Percentiles rank a stretch among this genome's conserved stretches.
These are phyloP conservation scores for Austroboletus eburneus DNA, from an alignment of 768 basidiomycete species.

Conservation along the genomic window DNA sequence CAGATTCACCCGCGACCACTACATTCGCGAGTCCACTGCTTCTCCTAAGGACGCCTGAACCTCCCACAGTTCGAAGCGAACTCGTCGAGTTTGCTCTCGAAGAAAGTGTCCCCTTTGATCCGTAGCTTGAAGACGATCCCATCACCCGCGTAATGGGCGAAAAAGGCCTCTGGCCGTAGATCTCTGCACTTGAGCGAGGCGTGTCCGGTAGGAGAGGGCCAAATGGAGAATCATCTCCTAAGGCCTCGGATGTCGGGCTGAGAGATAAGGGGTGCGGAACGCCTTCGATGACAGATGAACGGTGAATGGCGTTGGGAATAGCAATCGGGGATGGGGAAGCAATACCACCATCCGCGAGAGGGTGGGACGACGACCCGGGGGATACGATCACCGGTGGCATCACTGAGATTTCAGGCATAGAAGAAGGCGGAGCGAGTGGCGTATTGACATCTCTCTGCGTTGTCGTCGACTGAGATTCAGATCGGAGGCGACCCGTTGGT, in stretches of 20 bases:
- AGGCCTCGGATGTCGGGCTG: conserved; percentile 15
- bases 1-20: not conserved
- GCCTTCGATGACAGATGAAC: not conserved
- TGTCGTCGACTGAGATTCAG: conserved; percentile 17
- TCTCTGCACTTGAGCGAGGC: conserved; percentile 24
- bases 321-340: conserved; percentile 8
- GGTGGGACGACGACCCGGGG: no score
- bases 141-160: conserved; percentile 24
- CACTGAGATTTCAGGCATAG: not conserved
- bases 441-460: conserved; percentile 2
- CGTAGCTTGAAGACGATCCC: conserved; percentile 12
- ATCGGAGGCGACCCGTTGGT: conserved; percentile 12
- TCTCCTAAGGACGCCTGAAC: conserved; percentile 9
- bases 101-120: conserved; percentile 4
- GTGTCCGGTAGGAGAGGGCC: conserved; percentile 30
- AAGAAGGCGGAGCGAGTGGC: no score
- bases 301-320: conserved; percentile 2
- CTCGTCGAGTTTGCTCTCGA: conserved; percentile 12
- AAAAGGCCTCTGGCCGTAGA: conserved; percentile 26
- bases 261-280: conserved; percentile 11
- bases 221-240: conserved; percentile 27
- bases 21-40: conserved; percentile 20
- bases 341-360: not conserved
- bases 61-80: conserved; percentile 7
- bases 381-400: no score